These are phyloP conservation scores for Pseudocercospora pini-densiflorae DNA, from an alignment of 2,329 filamentous ascomycete genomes.

Conservation along the genomic window DNA sequence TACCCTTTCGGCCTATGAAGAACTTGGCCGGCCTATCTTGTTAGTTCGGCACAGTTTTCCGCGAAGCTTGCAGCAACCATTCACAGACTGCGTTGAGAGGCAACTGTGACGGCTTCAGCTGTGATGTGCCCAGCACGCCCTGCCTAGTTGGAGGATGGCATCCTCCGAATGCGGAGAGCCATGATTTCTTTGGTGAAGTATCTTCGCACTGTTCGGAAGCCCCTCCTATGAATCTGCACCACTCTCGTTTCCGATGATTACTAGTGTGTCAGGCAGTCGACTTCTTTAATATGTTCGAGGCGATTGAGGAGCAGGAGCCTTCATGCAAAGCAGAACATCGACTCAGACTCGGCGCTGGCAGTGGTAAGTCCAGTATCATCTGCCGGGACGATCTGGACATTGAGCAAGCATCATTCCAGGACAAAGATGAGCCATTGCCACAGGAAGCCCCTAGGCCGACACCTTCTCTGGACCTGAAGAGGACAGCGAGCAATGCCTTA, in stretches of 20 bases:
- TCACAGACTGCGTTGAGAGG: not conserved
- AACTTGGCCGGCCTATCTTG: not conserved
- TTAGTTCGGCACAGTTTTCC: conserved; percentile 1
- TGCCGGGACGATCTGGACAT: conserved; percentile 28
- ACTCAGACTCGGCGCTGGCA: conserved; percentile 13
- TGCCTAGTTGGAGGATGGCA: not conserved
- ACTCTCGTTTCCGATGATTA: not conserved
- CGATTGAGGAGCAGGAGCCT: not conserved
- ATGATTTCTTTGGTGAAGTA: not conserved
- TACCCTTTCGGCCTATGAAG: not conserved
- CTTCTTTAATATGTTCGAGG: not conserved
- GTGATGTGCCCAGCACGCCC: not conserved
- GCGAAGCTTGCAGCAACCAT: not conserved
- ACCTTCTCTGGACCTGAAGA: conserved; percentile 31
- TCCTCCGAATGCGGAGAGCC: not conserved
- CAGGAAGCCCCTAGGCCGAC: conserved; percentile 18
- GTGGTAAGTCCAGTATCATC: conserved; percentile 23
- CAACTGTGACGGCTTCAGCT: conserved; percentile 2
- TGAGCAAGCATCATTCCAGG: conserved; percentile 28
- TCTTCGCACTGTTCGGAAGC: not conserved
- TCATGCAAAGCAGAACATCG: not conserved
- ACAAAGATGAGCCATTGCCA: conserved; percentile 13
- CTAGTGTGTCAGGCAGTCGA: not conserved
- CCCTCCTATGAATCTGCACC: not conserved
- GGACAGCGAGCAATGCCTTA: conserved; percentile 37